Percentiles rank a stretch among this genome's conserved stretches.
phyloP scores from a whole-genome alignment of 257 asterid species.

The Echium plantagineum region DNA sequence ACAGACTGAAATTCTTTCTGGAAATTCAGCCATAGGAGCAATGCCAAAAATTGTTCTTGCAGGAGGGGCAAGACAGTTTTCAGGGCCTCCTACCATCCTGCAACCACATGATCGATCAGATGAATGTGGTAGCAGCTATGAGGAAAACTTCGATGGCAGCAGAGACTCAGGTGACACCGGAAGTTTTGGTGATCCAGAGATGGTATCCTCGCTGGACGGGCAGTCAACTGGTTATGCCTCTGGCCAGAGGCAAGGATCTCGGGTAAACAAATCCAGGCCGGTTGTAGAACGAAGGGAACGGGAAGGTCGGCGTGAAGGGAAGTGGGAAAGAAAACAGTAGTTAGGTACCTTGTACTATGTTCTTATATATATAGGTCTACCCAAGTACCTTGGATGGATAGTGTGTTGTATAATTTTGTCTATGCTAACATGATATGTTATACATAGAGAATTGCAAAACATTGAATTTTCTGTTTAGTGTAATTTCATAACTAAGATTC shows the following conservation, averaged over 20 bases:
- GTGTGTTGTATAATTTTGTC: neutral
- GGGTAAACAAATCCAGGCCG: conserved; percentile 79
- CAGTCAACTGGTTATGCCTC: conserved; percentile 35
- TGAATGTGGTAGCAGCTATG: conserved; percentile 67
- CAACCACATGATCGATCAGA: conserved; percentile 80
- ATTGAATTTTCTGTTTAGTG: neutral
- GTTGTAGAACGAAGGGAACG: conserved; percentile 76
- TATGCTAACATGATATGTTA: neutral
- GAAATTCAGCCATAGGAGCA: conserved; percentile 19
- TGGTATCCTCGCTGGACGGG: conserved; percentile 57
- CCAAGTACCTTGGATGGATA: no score
- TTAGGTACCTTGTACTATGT: neutral
- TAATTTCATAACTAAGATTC: no score
- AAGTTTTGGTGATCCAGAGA: conserved; percentile 76
- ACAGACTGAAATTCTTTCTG: conserved; percentile 28
- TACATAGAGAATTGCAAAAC: neutral
- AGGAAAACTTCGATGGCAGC: conserved; percentile 73
- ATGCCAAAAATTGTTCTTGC: conserved; percentile 39
- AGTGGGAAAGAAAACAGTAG: conserved; percentile 97
- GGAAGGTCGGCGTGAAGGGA: conserved; percentile 80
- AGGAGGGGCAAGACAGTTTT: conserved; percentile 46
- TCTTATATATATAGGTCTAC: neutral
- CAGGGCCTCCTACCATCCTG: conserved; percentile 60
- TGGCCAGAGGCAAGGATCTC: conserved; percentile 52
- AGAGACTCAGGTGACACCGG: conserved; percentile 81